phyloP scores from a whole-genome alignment of 2,329 filamentous ascomycete species.

The Onygena corvina region DNA sequence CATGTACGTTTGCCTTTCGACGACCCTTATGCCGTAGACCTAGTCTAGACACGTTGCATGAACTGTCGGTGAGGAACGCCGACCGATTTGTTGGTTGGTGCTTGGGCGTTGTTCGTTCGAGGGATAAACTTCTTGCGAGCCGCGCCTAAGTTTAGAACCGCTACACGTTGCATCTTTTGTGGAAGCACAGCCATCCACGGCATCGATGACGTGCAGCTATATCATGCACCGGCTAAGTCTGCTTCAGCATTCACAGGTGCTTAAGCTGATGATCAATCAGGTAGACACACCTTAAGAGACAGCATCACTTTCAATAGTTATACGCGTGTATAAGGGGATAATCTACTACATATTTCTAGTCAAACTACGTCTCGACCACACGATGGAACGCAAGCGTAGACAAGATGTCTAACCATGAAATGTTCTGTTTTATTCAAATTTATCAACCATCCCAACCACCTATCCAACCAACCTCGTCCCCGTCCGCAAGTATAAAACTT shows the following conservation, averaged over 20 bases:
- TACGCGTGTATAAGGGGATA: too few species aligned
- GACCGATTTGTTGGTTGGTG: not conserved
- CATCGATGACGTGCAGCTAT: too few species aligned
- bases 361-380: too few species aligned
- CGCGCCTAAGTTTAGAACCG: not conserved
- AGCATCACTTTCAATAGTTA: too few species aligned
- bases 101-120: not conserved
- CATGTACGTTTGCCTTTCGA: not conserved
- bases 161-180: too few species aligned
- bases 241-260: too few species aligned
- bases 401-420: slow-evolving; percentile 7
- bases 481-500: not conserved
- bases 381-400: not conserved
- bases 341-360: too few species aligned
- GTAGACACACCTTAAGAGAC: too few species aligned
- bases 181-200: too few species aligned
- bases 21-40: not conserved
- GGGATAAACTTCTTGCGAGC: not conserved
- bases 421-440: slow-evolving; percentile 3
- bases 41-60: not conserved
- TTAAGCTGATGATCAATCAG: too few species aligned
- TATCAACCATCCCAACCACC: slow-evolving; percentile 4
- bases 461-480: not conserved
- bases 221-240: too few species aligned
- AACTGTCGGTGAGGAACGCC: slow-evolving; percentile 6